Conservation (phyloP, 1,284 basidiomycete species). For the Papiliotrema fonsecae region DNA sequence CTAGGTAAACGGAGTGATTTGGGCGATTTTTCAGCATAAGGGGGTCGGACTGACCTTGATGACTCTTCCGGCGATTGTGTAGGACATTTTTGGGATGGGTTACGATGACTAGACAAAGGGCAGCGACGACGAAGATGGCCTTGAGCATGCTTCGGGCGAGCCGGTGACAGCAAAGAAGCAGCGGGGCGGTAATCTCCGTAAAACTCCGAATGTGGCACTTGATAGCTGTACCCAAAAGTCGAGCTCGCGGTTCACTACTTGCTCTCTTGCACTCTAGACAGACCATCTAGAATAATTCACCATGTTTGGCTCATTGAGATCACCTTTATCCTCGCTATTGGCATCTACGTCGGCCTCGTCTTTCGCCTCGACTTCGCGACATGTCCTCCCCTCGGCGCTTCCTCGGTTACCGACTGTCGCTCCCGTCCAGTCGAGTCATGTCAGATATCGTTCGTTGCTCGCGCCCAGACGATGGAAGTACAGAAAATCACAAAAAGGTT, state of each 20-base stretch:
- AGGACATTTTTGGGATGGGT: constrained; percentile 36
- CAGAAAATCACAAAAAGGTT: constrained; percentile 81
- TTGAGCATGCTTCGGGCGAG: too few species aligned
- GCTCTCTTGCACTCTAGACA: not conserved
- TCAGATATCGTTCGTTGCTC: constrained; percentile 57
- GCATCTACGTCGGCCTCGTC: constrained; percentile 20
- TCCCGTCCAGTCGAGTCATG: constrained; percentile 22
- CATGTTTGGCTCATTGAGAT: constrained; percentile 21
- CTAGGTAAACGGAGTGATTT: not conserved
- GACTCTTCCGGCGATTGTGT: constrained; percentile 46
- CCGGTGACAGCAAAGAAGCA: not conserved
- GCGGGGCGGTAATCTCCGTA: constrained; percentile 6
- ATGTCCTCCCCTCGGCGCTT: constrained; percentile 10
- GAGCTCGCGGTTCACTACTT: constrained; percentile 1
- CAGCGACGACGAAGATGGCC: not conserved
- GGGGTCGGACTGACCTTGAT: constrained; percentile 42
- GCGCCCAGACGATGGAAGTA: constrained; percentile 78
- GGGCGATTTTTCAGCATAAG: not conserved
- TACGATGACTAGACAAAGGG: not conserved
- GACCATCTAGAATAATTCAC: constrained; percentile 1
- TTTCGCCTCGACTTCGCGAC: constrained; percentile 26
- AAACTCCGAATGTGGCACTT: constrained; percentile 9
- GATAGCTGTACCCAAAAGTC: constrained; percentile 2
- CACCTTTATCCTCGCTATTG: constrained; percentile 10
- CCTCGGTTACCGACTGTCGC: constrained; percentile 2